These are phyloP conservation scores for Geranium brycei DNA, from an alignment of 345 rosid genomes.

Conservation along the genomic window DNA sequence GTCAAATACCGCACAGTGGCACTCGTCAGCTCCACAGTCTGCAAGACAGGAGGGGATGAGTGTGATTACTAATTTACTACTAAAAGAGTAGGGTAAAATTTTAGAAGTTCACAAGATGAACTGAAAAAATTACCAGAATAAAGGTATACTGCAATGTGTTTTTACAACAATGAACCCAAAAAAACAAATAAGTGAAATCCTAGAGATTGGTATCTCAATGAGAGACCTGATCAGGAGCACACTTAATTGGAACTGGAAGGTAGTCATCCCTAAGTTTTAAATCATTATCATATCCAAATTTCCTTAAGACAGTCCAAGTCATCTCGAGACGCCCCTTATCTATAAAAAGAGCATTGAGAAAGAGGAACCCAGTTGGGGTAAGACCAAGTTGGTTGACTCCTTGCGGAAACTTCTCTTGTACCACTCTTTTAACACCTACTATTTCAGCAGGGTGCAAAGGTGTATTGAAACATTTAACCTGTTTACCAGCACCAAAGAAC, in stretches of 20 bases:
- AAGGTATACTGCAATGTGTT: background rate
- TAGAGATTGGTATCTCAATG: background rate
- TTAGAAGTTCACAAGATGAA: background rate
- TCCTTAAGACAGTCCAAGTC: slow-evolving; percentile 73
- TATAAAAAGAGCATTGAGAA: slow-evolving; percentile 66
- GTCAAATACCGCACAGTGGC: slow-evolving; percentile 47
- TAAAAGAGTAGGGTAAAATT: background rate
- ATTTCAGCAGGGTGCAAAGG: slow-evolving; percentile 70
- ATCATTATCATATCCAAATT: slow-evolving; percentile 57
- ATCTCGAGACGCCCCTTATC: slow-evolving; percentile 74
- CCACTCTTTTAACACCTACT: slow-evolving; percentile 60
- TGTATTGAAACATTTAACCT: slow-evolving; percentile 64
- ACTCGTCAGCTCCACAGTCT: slow-evolving; percentile 64
- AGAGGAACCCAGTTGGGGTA: slow-evolving; percentile 60
- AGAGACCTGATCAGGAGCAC: slow-evolving; percentile 64
- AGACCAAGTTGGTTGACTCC: slow-evolving; percentile 77
- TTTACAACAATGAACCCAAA: background rate
- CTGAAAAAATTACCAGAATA: background rate
- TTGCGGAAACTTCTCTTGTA: slow-evolving; percentile 62
- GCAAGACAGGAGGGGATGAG: slow-evolving; percentile 9
- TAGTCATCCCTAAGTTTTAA: slow-evolving; percentile 52
- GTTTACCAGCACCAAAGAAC: slow-evolving; percentile 16
- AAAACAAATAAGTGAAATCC: background rate
- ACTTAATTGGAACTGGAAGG: slow-evolving; percentile 46
- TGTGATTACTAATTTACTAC: background rate